phyloP scores from a whole-genome alignment of 108 stramenopile species.

The Chaetoceros muelleri region DNA sequence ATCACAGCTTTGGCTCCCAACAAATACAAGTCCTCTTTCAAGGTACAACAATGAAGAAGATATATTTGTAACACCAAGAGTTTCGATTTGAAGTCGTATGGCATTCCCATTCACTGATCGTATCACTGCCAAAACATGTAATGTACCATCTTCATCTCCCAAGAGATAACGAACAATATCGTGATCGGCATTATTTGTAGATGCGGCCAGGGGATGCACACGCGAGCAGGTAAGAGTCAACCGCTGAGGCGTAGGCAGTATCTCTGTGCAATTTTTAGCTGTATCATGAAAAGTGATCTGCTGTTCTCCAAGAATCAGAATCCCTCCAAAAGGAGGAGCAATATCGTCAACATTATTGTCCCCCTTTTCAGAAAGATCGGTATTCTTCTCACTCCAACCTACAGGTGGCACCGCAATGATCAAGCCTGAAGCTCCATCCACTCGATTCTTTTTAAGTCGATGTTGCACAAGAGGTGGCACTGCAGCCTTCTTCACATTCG shows the following conservation, averaged over 20 bases:
- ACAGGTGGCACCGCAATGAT: constrained; percentile 59
- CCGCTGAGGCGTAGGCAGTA: constrained; percentile 45
- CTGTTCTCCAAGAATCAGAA: constrained; percentile 67
- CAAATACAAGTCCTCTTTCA: constrained; percentile 83
- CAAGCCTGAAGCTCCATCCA: constrained; percentile 61
- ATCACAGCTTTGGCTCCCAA: constrained; percentile 85
- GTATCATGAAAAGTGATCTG: constrained; percentile 58
- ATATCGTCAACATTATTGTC: neutral
- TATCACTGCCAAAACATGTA: constrained; percentile 69
- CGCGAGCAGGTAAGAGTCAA: constrained; percentile 31
- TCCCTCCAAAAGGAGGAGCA: constrained; percentile 32
- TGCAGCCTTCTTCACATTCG: neutral
- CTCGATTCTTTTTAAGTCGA: constrained; percentile 25
- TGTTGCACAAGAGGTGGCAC: constrained; percentile 14
- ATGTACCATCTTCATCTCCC: constrained; percentile 76
- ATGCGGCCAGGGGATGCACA: constrained; percentile 25
- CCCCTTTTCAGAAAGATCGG: neutral
- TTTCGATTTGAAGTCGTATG: constrained; percentile 55
- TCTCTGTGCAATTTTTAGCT: constrained; percentile 30
- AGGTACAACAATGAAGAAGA: constrained; percentile 70
- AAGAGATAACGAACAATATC: constrained; percentile 64
- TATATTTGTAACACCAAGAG: constrained; percentile 53
- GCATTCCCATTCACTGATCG: constrained; percentile 23
- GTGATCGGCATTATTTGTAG: constrained; percentile 15
- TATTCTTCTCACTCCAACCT: constrained; percentile 15